Evolutionary conservation across 2,329 filamentous ascomycete genomes (phyloP), one percentile per base, ranked within the genome.

Genomic region (Sporothrix sp.): DNA sequence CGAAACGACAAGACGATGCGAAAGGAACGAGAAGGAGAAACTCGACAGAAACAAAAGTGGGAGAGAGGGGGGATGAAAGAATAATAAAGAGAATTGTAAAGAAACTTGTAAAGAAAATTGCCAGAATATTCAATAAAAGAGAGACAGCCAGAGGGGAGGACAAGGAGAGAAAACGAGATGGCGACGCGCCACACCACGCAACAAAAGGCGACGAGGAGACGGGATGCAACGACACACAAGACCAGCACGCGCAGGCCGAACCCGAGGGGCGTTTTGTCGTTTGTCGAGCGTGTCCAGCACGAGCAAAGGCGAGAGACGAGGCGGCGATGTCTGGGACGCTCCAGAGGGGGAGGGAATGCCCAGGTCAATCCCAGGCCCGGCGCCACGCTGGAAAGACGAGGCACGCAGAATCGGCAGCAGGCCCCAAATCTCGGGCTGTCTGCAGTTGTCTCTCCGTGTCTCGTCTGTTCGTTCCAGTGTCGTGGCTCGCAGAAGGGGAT

Each of bases 61-160:
- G 21, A 33, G 21, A 14, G 3, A 5, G 7, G 32, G 18, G 42
- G 49, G 28, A 30, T 9, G 33, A 47, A 51, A 42, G 49, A n/a
- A 47, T 51, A 42, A 51, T 47, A 47, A 51, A 51, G 49, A 30
- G 36, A 47, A 28, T 47, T 51, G 28, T 36, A 46, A 46, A 32
- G 35, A 36, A 23, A 35, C 10, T 5, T 6, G 25, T 28, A 28
- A 28, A 28, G 10, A 28, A 28, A 28, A 28, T 28, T n/a, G n/a
- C n/a, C n/a, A 28, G 36, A 51, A 46, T 27, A 8, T 44, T 3
- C 33, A 51, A 40, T 20, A 14, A 43, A 37, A n/a, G 9, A 28
- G 7, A 37, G 33, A 28, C 25, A n/a, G 25, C 10, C 25, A 10
- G 5, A 28, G 25, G 5, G 25, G 25, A 5, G 25, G 16, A 14